Base-by-base conservation (phyloP, 208 protist species). In the Leptomonas pyrrhocoris region DNA sequence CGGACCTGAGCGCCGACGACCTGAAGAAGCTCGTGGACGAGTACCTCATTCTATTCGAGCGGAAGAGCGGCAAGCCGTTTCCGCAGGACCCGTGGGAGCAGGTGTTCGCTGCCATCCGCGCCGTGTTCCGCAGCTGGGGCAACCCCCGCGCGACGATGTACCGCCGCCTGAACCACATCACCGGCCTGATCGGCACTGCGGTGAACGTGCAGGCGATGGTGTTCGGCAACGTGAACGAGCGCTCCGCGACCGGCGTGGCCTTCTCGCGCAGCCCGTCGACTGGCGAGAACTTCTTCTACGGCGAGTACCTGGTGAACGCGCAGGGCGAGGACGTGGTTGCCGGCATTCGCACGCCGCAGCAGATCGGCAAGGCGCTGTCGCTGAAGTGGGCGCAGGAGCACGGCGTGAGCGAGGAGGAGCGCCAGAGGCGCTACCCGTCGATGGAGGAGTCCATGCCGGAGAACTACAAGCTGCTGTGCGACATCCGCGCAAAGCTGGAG, bases 281-380 rank as follows among this genome's bases (percentile, higher is more conserved):
- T 60, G 97, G 97, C 34, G 89, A 96, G 63, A 97, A 97, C 60
- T 84, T 78, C 64, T 92, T 96, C 80, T 98, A 97, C 74, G 97
- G 97, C 49, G 97, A 98, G 80, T 98, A 93, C 74, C 90, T 98
- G 27, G 76, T 92, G 28, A 98, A 98, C 73, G 97, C 97, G 25
- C 97, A 98, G 77, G 90, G 97, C 42, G 97, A 98, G 78, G 97
- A 98, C 68, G 97, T 98, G 21, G 97, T 98, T 19, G 94, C 97
- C 54, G 97, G 97, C 57, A 98, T 98, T 57, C 84, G 97, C 56
- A 98, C 96, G 23, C 96, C 96, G 19, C 80, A 96, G 75, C 86
- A 95, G 62, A 90, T 98, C 64, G 77, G 74, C 43, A 53, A 77
- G 42, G 80, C 79, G 58, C 67, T 85, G 30, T 87, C 83, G 27